Evolutionary conservation across 2,329 filamentous ascomycete genomes (phyloP), one percentile per base, ranked within the genome.

Genomic region (Talaromyces marneffei): DNA sequence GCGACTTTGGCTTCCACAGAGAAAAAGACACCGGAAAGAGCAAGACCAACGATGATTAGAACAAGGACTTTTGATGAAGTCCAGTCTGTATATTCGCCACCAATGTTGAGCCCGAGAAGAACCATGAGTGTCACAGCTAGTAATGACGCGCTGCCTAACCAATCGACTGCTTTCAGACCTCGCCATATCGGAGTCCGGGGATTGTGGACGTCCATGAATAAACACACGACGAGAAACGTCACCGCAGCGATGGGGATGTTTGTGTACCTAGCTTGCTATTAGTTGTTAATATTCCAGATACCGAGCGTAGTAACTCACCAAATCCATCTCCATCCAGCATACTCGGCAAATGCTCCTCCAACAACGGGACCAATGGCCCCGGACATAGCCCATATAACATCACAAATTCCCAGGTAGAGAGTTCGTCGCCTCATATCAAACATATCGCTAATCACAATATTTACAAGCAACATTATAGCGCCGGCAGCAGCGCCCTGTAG

Each of bases 91-190:
- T 79, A 78, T 23, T 85, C 81, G 18, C 88, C 88, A 12, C 88
- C 89, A 57, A 87, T 85, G 65, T 90, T 85, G 23, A 92, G 80
- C 2, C 86, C 85, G 10, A 57, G 40, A 14, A 57, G 54, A 23
- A 39, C 44, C 54, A 91, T 89, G 52, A 90, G 72, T 0, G 85
- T 86, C 4, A 82, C 85, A 27, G 84, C 84, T 6, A 90, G 79
- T 63, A 91, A 82, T 2, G 83, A 77, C 10, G 88, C 59, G 1
- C 83, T 85, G 0, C 89, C 89, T 5, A 80, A 61, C 80, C 81
- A 85, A 68, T 84, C 81, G 57, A 84, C 80, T 8, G 69, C 69
- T 37, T 67, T 68, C 14, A 75, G 57, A 10, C 72, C 72, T n/a
- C 70, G 62, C 8, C 64, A 31, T 27, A 72, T 57, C 9, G 61